Conservation (phyloP, 2,329 filamentous ascomycete genomes). For the Chrysoporthe puriensis region DNA sequence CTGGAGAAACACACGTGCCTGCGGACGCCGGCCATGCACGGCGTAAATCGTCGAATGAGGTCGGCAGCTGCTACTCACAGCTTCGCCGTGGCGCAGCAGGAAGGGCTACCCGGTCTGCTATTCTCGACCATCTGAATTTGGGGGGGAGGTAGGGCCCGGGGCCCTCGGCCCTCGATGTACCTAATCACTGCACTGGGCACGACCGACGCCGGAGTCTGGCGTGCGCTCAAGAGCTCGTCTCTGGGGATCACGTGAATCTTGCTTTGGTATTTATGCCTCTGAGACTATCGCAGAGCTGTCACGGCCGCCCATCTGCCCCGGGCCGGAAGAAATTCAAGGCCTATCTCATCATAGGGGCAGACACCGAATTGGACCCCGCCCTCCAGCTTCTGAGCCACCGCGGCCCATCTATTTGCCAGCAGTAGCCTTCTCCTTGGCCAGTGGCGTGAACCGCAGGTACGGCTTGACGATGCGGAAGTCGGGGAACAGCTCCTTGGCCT, state of each 20-base stretch:
- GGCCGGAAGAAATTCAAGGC: too few relatives aligned
- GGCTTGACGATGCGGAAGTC: constrained; percentile 71
- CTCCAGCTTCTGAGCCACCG: background rate
- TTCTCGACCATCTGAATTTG: background rate
- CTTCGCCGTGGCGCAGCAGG: background rate
- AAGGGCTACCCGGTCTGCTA: background rate
- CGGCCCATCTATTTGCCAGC: constrained; percentile 35
- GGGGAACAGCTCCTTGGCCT: constrained; percentile 87
- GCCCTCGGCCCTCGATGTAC: background rate
- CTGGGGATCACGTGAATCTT: background rate
- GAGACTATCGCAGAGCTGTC: background rate
- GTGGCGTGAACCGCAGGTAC: constrained; percentile 74
- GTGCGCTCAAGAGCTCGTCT: background rate
- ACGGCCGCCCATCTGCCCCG: too few relatives aligned
- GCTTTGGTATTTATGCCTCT: background rate
- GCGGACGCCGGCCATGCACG: background rate
- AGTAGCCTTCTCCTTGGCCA: constrained; percentile 58
- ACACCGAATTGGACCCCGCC: background rate
- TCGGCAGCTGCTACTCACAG: background rate
- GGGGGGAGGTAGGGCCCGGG: background rate
- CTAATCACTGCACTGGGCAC: background rate
- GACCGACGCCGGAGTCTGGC: background rate
- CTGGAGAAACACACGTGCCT: background rate
- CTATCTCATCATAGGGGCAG: too few relatives aligned
- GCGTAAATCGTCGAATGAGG: background rate